phyloP scores from a whole-genome alignment of 2,329 filamentous ascomycete genomes.

The Periconia digitata region DNA sequence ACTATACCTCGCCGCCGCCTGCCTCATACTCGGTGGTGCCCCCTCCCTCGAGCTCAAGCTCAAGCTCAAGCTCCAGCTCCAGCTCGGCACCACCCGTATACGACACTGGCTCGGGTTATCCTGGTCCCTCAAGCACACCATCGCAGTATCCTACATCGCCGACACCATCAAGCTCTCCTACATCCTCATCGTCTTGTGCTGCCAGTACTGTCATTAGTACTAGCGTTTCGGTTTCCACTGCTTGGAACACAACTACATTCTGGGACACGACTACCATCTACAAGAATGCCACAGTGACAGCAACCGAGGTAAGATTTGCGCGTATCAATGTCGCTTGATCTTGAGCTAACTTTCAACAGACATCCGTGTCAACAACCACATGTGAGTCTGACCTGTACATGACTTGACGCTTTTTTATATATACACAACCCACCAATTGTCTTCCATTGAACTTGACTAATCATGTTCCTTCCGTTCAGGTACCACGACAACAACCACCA shows the following conservation, averaged over 20 bases:
- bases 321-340: neutral
- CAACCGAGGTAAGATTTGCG: neutral
- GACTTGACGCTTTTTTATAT: neutral
- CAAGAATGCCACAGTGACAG: neutral
- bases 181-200: neutral
- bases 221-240: conserved; percentile 8
- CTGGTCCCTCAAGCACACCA: neutral
- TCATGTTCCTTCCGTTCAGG: no score
- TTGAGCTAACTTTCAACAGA: neutral
- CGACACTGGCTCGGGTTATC: neutral
- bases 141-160: neutral
- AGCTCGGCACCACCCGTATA: neutral
- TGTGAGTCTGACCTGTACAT: neutral
- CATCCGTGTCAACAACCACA: neutral
- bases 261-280: conserved; percentile 13
- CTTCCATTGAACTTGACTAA: no score
- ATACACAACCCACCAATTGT: no score
- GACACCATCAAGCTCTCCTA: neutral
- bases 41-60: neutral
- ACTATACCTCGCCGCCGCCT: neutral
- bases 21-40: neutral
- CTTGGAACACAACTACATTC: conserved; percentile 11
- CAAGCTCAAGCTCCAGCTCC: neutral
- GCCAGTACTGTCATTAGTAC: conserved; percentile 5
- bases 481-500: neutral